Base-by-base conservation (phyloP, 805 yeast species). In the Ogataea chonburiensis region DNA sequence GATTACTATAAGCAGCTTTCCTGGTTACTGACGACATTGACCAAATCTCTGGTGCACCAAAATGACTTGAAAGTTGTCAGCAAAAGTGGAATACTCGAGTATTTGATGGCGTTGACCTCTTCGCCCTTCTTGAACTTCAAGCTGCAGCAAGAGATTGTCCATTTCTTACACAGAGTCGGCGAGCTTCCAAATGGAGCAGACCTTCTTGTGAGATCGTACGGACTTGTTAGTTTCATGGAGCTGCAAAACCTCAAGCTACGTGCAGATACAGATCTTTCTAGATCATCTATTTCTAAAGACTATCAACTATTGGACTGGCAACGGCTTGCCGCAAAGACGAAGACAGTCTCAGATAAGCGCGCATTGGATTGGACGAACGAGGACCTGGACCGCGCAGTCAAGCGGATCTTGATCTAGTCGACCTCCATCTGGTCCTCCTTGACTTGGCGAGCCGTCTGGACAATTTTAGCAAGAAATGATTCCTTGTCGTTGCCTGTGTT, bases 1-100 rank as follows among this genome's bases (percentile, higher is more conserved):
- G 66, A 69, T 22, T 75, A 73, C 49, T 75, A 76, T 44, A 72
- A 68, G 34, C 82, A 84, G 41, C 47, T 83, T 3, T 54, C 69
- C 1, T 88, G 96, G 96, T 61, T 85, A 5, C 52, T 86, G 28
- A 67, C 65, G 5, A 62, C 63, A 10, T 52, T 86, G 23, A 58
- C 61, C 4, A 42, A 53, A 10, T 79, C 84, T n/a, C 55, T 73
- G 2, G 70, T 66, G 9, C 63, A 66, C 10, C 55, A 57, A 7
- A 48, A 53, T 6, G 95, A 87, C 52, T 66, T 85, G 34, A 61
- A 67, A 17, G 53, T 77, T 1, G 56, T 85, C 37, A 67, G 71
- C 41, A 65, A 62, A 31, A 70, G 65, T 37, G 80, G 79, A 5
- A 69, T 82, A 3, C 58, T 86, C 37, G 96, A 87, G 46, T 78